A percentile compares a stretch with the other conserved stretches of the same genome.
phyloP scores from a whole-genome alignment of 2,329 filamentous ascomycete species.

The Beauveria sp. region DNA sequence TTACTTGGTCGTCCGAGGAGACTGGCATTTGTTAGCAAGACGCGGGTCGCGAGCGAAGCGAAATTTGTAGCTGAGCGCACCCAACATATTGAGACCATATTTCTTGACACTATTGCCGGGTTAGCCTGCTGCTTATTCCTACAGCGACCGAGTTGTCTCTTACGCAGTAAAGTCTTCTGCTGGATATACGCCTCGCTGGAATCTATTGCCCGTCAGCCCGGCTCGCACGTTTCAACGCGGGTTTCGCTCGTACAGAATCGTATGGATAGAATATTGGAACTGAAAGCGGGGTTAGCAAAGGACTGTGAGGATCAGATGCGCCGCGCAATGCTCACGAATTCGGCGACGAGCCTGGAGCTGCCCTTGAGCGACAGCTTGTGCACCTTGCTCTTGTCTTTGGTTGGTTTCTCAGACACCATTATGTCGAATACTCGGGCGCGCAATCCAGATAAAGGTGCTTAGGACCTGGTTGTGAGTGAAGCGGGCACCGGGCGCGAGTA shows the following conservation, averaged over 20 bases:
- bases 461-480: neutral
- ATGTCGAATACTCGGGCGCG: neutral
- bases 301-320: neutral
- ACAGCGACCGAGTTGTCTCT: constrained; percentile 22
- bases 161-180: constrained; percentile 94
- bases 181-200: constrained; percentile 80
- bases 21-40: constrained; percentile 40
- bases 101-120: constrained; percentile 65
- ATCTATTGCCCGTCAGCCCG: constrained; percentile 40
- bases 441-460: no score
- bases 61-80: constrained; percentile 30
- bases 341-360: constrained; percentile 77
- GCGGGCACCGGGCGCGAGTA: no score
- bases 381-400: constrained; percentile 65
- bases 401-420: constrained; percentile 8
- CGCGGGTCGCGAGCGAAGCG: neutral
- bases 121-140: neutral
- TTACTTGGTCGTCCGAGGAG: constrained; percentile 94
- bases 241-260: constrained; percentile 63
- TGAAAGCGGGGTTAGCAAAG: constrained; percentile 22
- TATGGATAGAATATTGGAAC: constrained; percentile 98
- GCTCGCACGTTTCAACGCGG: neutral
- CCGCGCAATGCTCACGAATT: constrained; percentile 66
- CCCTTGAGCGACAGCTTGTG: constrained; percentile 92
- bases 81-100: constrained; percentile 97